Evolutionary conservation across 2,329 filamentous ascomycete genomes (phyloP), one percentile per base, ranked within the genome.

Genomic region (Cladophialophora yegresii): DNA sequence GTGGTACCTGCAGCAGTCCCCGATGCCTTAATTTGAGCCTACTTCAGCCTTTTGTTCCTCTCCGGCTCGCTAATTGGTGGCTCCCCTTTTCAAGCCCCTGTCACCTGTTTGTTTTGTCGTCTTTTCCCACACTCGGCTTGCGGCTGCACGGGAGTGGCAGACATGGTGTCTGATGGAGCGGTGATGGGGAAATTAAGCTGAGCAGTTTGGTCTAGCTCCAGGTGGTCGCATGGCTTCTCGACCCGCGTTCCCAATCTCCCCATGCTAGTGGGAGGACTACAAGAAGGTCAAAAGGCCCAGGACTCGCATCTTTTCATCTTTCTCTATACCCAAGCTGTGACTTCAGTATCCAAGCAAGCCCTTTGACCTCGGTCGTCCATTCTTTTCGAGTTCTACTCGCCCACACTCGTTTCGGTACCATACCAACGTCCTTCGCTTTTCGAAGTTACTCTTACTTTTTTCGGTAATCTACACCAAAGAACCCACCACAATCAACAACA

Each of bases 341-440:
- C 67, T 68, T 69, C 62, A 54, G 67, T 69, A 69, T 69, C 65
- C 64, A 23, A 58, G 32, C 64, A 64, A 63, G 33, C 26, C 54
- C 58, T 53, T 71, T 69, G 66, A 67, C 68, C 66, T 59, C 66
- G 68, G 69, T 71, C 69, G 69, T 71, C 69, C 69, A 71, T 60
- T 71, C 69, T 70, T 54, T 71, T 71, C 64, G 65, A 69, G 65
- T 67, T 68, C 63, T 65, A 62, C 65, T 67, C 67, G 54, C 65
- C 65, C 62, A 70, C 69, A 53, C 61, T 71, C 69, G 64, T 70
- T 71, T 50, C 47, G 61, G 58, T 56, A 54, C 51, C 61, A 53
- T 51, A 59, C 55, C 60, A 16, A 40, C 62, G 54, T 45, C 54
- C 58, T 66, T 61, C 57, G 55, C 53, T 50, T 30, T 56, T 60